These are phyloP conservation scores for Phytophthora macrochlamydospora DNA, from an alignment of 352 stramenopile genomes.

Conservation along the genomic window DNA sequence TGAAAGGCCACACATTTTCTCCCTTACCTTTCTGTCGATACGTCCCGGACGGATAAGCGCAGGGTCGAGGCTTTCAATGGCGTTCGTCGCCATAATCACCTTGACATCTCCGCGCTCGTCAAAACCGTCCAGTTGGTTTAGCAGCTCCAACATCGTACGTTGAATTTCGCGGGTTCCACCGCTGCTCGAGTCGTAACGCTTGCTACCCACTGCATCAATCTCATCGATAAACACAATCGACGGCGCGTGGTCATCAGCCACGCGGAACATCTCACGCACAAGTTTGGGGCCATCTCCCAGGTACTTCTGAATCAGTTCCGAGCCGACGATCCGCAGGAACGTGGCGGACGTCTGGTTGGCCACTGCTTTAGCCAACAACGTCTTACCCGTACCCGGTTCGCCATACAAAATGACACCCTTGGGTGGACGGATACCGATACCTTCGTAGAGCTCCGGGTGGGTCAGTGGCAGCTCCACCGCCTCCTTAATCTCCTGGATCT, in stretches of 20 bases:
- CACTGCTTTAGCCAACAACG: conserved; percentile 99
- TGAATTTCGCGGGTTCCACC: conserved; percentile 99
- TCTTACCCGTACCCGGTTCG: conserved; percentile 99
- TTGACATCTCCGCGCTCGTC: conserved; percentile 99
- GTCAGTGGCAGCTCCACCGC: conserved; percentile 97
- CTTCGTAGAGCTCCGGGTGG: conserved; percentile 99
- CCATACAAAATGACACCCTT: conserved; percentile 99
- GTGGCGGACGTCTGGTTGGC: conserved; percentile 99
- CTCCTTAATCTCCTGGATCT: conserved; percentile 97
- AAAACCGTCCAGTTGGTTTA: conserved; percentile 99
- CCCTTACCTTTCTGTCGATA: conserved; percentile 97
- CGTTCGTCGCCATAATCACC: conserved; percentile 99
- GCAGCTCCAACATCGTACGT: conserved; percentile 99
- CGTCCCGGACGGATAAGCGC: conserved; percentile 98
- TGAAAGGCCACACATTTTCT: conserved; percentile 1
- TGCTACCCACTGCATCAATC: conserved; percentile 99
- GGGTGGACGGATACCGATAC: conserved; percentile 98
- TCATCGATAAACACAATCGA: conserved; percentile 99
- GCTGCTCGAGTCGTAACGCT: conserved; percentile 99
- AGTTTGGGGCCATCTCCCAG: conserved; percentile 99
- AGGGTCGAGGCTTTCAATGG: conserved; percentile 99
- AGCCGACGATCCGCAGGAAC: conserved; percentile 99
- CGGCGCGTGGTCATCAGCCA: conserved; percentile 98
- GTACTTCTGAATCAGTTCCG: conserved; percentile 99
- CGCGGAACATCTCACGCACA: conserved; percentile 99